A percentile compares a stretch with the other conserved stretches of the same genome.
Conservation (phyloP, 2,329 filamentous ascomycete species). For the Hirsutella minnesotensis region DNA sequence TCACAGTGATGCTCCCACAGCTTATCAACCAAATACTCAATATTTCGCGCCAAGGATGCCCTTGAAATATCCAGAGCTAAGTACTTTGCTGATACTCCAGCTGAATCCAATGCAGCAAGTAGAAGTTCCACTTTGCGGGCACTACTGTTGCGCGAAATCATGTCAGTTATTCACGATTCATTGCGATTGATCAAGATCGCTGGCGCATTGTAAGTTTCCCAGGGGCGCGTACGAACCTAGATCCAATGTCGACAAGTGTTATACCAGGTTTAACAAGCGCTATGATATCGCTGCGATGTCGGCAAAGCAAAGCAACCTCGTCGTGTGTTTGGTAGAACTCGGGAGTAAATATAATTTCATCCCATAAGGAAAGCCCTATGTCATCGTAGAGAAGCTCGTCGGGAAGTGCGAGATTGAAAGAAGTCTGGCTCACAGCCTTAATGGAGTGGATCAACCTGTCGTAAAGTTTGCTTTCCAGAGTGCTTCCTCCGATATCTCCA, state of each 20-base stretch:
- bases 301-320: slow-evolving; percentile 23
- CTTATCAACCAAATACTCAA: slow-evolving; percentile 17
- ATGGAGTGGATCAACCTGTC: slow-evolving; percentile 16
- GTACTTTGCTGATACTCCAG: slow-evolving; percentile 18
- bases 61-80: slow-evolving; percentile 28
- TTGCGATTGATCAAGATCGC: too few species aligned
- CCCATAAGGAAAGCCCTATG: slow-evolving; percentile 25
- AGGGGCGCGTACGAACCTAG: slow-evolving; percentile 25
- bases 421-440: slow-evolving; percentile 10
- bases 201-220: background rate
- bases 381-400: slow-evolving; percentile 29
- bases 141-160: slow-evolving; percentile 15
- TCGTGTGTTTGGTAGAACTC: slow-evolving; percentile 30
- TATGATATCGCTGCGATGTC: slow-evolving; percentile 21
- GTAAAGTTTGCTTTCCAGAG: slow-evolving; percentile 17
- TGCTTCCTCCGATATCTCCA: slow-evolving; percentile 25
- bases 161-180: too few species aligned
- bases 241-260: slow-evolving; percentile 27
- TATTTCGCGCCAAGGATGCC: slow-evolving; percentile 21
- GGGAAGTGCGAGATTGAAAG: slow-evolving; percentile 18
- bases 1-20: slow-evolving; percentile 15
- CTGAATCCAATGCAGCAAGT: slow-evolving; percentile 21
- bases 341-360: slow-evolving; percentile 25
- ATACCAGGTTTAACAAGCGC: slow-evolving; percentile 14
- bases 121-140: slow-evolving; percentile 27